Evolutionary conservation across 176 grass and related monocot species (phyloP).

Genomic region (Cymbopogon citratus): DNA sequence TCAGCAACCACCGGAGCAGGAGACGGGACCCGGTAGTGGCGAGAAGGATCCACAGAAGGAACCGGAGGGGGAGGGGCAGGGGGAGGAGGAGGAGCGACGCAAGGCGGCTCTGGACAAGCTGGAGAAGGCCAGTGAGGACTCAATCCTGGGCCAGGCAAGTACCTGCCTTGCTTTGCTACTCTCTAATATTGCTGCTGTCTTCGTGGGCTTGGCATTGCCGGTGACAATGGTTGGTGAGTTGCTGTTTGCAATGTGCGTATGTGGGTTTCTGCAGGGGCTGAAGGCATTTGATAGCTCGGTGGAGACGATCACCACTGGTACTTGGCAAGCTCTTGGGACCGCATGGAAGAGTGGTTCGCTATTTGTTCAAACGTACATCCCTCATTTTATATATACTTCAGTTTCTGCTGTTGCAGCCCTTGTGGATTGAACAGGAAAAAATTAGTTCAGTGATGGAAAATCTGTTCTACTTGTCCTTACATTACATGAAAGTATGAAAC

Average conservation of each 20-base stretch:
- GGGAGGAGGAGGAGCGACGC: constrained; percentile 32
- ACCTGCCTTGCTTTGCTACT: not conserved
- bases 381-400: not conserved
- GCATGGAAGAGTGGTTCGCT: constrained; percentile 78
- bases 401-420: not conserved
- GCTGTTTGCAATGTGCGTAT: not conserved
- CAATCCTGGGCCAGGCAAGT: constrained; percentile 76
- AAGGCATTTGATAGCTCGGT: constrained; percentile 84
- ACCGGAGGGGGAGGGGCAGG: constrained; percentile 1
- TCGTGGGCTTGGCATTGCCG: not conserved
- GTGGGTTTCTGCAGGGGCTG: constrained; percentile 58
- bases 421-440: not conserved
- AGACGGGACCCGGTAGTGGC: not conserved
- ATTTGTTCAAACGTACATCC: constrained; percentile 68
- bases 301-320: constrained; percentile 67
- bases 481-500: constrained; percentile 2
- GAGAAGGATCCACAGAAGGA: constrained; percentile 14
- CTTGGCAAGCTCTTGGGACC: constrained; percentile 76
- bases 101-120: constrained; percentile 63
- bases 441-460: not conserved
- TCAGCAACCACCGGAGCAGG: constrained; percentile 46
- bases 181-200: not conserved
- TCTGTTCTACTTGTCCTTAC: not conserved
- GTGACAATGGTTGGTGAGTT: not conserved
- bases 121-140: constrained; percentile 83